Evolutionary conservation across 192 early-diverging fungal species (phyloP), one percentile per base, ranked within the genome.

Genomic region (Diversispora eburnea): DNA sequence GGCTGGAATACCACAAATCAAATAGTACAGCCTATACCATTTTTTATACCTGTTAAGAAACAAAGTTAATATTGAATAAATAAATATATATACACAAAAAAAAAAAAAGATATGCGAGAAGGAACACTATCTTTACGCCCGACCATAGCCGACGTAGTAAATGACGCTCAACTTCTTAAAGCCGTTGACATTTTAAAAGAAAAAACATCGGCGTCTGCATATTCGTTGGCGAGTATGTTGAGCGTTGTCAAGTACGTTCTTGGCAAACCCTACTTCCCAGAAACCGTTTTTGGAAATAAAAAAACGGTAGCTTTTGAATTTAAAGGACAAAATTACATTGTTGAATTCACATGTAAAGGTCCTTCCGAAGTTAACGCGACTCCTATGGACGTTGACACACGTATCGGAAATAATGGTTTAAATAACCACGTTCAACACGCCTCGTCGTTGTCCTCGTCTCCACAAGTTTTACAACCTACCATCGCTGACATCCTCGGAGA

Each of bases 401-500:
- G 49, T 33, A 15, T 17, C 19, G 46, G 20, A 17, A 69, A 55
- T 25, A 54, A 25, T 25, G 41, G 51, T 15, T 22, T 6, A 3
- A 49, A 69, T 33, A 69, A 33, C 19, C 22, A 17, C 25, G 17
- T n/a, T 58, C 13, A 12, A 9, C 17, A 20, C 57, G 8, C 58
- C 49, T 51, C 55, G 33, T 45, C n/a, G 42, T 19, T 17, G 15
- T 41, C 61, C 10, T 63, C 57, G 1, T 54, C 71, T 8, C 59
- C 71, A 39, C 42, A 60, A 57, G 47, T 73, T 20, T 25, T 73
- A 45, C 54, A 73, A 51, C 71, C 71, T 62, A 57, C 56, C 13
- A 73, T 73, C 46, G 59, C 42, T 62, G 71, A 73, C 54, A 73
- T 73, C 13, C 41, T 73, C n/a, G 41, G 39, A 1, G 71, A 73